Base-by-base conservation (phyloP, 306 rosid species). In the Gastrolobium villosum region DNA sequence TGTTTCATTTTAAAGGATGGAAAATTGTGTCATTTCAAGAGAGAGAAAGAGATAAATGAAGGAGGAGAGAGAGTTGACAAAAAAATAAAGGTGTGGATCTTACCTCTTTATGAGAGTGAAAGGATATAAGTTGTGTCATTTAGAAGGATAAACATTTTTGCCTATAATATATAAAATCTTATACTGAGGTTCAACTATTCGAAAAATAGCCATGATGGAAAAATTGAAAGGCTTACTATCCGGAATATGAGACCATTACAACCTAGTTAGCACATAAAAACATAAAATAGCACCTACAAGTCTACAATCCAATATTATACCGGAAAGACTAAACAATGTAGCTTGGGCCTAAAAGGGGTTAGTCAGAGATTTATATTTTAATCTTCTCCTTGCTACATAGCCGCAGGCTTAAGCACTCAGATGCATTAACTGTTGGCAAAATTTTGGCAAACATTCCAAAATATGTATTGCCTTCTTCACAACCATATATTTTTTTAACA, bases 381-480 rank as follows among this genome's bases (percentile, higher is more conserved):
- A 15, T 52, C 7, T 15, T 6, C 26, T 70, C 20, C 15, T 28
- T 32, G 36, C 0, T 26, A 5, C 4, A 11, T 59, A 26, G n/a
- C 68, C 28, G 10, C 46, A 62, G 10, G 45, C 46, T 62, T 62
- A 37, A n/a, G 46, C 11, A 7, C 20, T 15, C 15, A 48, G 60
- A 32, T 1, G 61, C 1, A 37, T 26, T 2, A 2, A 48, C 31
- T 56, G 43, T 55, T n/a, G 70, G 49, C 61, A 74, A 61, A 74
- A 74, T 5, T 56, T 71, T 39, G 50, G 7, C 26, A 71, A 57
- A 20, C 26, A 64, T 40, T 64, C 35, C 35, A 64, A 64, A 40
- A 13, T 40, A 15, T 39, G 26, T 20, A 20, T 39, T 9, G 34
- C 70, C 35, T 65, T 64, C 70, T 40, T 41, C 70, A 20, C 15